A percentile compares a stretch with the other conserved stretches of the same genome.
phyloP scores from a whole-genome alignment of 2,329 filamentous ascomycete genomes.

The Venturia aucupariae region DNA sequence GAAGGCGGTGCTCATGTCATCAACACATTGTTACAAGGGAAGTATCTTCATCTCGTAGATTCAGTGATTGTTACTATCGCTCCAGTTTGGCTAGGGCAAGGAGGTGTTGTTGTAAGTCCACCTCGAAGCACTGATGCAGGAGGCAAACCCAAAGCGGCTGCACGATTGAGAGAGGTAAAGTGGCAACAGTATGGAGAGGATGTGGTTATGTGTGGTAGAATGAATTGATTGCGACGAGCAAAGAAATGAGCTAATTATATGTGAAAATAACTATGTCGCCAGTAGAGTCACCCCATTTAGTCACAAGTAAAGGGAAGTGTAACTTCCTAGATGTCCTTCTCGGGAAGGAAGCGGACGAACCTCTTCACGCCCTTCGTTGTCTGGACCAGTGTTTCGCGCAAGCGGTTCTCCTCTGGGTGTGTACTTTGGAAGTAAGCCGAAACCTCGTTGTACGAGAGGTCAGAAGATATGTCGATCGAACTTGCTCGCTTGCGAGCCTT shows the following conservation, averaged over 20 bases:
- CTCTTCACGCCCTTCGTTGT: slow-evolving; percentile 3
- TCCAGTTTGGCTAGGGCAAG: slow-evolving; percentile 70
- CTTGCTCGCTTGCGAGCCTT: background rate
- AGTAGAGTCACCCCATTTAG: background rate
- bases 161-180: slow-evolving; percentile 52
- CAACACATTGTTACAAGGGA: slow-evolving; percentile 60
- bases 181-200: slow-evolving; percentile 72
- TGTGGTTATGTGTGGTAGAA: slow-evolving; percentile 60
- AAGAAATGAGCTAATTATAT: slow-evolving; percentile 3
- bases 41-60: slow-evolving; percentile 51
- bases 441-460: background rate
- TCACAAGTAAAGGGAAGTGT: background rate
- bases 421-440: background rate
- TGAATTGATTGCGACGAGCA: background rate
- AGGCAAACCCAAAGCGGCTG: slow-evolving; percentile 43
- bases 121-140: slow-evolving; percentile 40
- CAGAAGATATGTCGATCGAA: background rate
- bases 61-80: slow-evolving; percentile 77
- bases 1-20: slow-evolving; percentile 75
- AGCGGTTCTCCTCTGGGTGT: background rate
- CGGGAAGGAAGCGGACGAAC: slow-evolving; percentile 1
- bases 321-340: background rate
- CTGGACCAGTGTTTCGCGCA: background rate
- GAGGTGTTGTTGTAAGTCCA: slow-evolving; percentile 67
- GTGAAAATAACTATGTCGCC: background rate